phyloP scores from a whole-genome alignment of 2,329 filamentous ascomycete species.

The Cladorrhinum sp. region DNA sequence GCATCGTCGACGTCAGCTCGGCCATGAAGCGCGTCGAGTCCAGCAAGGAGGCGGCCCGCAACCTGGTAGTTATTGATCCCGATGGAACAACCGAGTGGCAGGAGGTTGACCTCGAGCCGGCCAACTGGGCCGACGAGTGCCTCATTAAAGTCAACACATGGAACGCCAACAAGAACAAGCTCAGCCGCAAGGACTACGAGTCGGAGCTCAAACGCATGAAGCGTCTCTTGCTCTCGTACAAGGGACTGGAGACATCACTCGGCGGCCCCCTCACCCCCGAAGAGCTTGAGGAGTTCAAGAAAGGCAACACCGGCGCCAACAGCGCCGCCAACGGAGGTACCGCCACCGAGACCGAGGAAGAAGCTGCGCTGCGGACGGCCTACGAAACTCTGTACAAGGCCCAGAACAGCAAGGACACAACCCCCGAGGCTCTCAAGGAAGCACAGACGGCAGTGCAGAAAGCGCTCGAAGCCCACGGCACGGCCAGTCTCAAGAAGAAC shows the following conservation, averaged over 20 bases:
- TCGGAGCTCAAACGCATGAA: background rate
- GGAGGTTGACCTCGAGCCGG: background rate
- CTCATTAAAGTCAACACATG: background rate
- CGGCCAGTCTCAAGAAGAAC: too few relatives aligned
- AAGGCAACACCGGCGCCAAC: too few relatives aligned
- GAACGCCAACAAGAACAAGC: background rate
- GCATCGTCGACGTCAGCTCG: conserved; percentile 8
- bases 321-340: too few relatives aligned
- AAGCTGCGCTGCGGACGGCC: too few relatives aligned
- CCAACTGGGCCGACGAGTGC: background rate
- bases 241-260: background rate
- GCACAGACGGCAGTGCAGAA: too few relatives aligned
- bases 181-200: background rate
- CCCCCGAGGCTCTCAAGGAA: too few relatives aligned
- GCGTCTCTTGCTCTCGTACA: background rate
- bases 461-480: too few relatives aligned
- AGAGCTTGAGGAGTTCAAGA: too few relatives aligned
- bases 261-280: too few relatives aligned
- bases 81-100: conserved; percentile 9
- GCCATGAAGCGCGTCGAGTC: conserved; percentile 11
- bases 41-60: conserved; percentile 12
- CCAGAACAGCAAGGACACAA: too few relatives aligned
- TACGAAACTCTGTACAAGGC: too few relatives aligned
- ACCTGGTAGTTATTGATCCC: conserved; percentile 4
- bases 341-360: too few relatives aligned